phyloP scores from a whole-genome alignment of 225 moss, liverwort and hornwort genomes.

The Thuidium tamariscinum region DNA sequence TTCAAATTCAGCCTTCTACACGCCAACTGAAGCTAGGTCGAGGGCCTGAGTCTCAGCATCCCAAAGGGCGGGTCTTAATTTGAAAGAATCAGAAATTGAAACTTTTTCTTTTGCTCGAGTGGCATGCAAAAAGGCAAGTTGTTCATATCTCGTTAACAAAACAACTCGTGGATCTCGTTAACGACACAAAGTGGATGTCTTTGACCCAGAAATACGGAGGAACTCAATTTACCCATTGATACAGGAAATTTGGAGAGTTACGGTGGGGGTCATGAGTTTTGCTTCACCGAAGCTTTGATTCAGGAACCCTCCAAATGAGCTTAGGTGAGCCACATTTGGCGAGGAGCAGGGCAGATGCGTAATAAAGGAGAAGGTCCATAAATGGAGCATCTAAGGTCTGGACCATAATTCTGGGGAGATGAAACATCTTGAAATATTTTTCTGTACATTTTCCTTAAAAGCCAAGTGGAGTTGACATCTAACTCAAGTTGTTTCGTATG shows the following conservation, averaged over 20 bases:
- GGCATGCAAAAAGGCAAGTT: background rate
- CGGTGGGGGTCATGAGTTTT: background rate
- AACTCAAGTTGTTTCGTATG: too few species aligned
- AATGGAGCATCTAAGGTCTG: too few species aligned
- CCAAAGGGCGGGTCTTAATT: background rate
- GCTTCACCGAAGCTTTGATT: background rate
- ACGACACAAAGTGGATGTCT: background rate
- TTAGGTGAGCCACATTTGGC: background rate
- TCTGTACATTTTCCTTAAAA: too few species aligned
- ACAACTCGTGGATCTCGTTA: too few species aligned
- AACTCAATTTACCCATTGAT: background rate
- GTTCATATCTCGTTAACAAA: background rate
- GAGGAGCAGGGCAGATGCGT: background rate
- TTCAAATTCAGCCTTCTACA: background rate
- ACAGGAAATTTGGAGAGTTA: background rate
- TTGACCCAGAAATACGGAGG: background rate
- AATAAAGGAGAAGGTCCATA: too few species aligned
- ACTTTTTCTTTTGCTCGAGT: background rate
- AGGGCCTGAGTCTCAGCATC: background rate
- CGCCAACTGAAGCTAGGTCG: background rate
- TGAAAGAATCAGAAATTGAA: background rate
- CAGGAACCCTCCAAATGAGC: background rate
- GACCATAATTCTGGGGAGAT: too few species aligned
- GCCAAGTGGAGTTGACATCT: too few species aligned
- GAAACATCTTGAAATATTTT: too few species aligned